Conservation (phyloP, 768 basidiomycete genomes). For the Podaxis sp. region DNA sequence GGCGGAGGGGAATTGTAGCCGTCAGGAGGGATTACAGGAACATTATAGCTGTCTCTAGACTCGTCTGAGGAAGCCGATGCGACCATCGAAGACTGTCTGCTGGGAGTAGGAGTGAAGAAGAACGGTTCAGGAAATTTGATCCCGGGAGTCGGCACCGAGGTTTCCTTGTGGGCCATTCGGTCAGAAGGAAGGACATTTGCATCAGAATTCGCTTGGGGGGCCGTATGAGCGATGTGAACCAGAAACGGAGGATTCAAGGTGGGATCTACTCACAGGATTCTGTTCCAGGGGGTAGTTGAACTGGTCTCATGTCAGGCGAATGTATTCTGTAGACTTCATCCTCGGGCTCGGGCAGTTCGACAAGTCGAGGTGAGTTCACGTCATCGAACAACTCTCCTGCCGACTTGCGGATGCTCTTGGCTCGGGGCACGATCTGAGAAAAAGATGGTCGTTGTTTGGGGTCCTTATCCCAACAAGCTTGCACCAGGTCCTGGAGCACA, state of each 20-base stretch:
- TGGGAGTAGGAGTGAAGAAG: conserved; percentile 28
- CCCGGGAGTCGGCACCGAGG: conserved; percentile 28
- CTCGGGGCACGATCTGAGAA: conserved; percentile 40
- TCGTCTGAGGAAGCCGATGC: conserved; percentile 26
- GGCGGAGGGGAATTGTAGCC: conserved; percentile 37
- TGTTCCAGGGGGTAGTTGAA: conserved; percentile 16
- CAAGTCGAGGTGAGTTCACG: conserved; percentile 19
- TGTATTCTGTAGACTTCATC: neutral
- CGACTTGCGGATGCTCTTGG: conserved; percentile 43
- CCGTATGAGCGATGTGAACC: neutral
- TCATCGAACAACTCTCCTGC: conserved; percentile 27
- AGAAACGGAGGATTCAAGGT: neutral
- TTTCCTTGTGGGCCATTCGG: conserved; percentile 25
- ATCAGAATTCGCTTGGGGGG: neutral
- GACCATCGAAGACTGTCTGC: conserved; percentile 31
- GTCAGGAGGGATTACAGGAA: conserved; percentile 22
- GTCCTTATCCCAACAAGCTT: conserved; percentile 53
- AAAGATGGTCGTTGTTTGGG: conserved; percentile 56
- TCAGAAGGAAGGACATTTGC: neutral
- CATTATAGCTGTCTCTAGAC: conserved; percentile 22
- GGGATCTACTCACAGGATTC: neutral
- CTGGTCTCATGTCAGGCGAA: conserved; percentile 43
- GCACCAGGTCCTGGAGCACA: conserved; percentile 44
- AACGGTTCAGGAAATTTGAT: conserved; percentile 37
- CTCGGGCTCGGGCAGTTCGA: conserved; percentile 6